Conservation (phyloP, 805 yeast species). For the Nakazawaea molendinolei region DNA sequence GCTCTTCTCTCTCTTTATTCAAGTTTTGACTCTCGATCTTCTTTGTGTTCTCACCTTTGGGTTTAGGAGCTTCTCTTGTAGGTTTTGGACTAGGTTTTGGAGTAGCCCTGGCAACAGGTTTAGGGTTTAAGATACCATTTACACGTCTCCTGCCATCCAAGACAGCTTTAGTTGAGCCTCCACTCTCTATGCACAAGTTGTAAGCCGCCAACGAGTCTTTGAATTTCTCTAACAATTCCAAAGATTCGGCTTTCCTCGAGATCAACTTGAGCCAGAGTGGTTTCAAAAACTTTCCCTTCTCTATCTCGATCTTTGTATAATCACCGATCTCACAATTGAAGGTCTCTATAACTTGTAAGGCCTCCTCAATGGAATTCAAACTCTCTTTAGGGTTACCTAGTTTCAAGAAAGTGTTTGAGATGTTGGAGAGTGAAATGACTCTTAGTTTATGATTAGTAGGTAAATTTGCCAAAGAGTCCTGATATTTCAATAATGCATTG, state of each 20-base stretch:
- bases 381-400: constrained; percentile 63
- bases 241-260: constrained; percentile 71
- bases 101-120: constrained; percentile 16
- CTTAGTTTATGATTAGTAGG: constrained; percentile 5
- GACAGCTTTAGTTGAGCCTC: constrained; percentile 53
- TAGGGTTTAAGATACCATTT: constrained; percentile 54
- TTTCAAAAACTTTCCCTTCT: constrained; percentile 47
- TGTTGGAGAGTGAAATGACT: constrained; percentile 40
- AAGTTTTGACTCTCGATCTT: constrained; percentile 41
- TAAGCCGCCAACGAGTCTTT: constrained; percentile 57
- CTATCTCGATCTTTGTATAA: constrained; percentile 31
- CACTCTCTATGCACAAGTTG: constrained; percentile 56
- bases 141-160: constrained; percentile 85
- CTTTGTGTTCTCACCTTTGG: constrained; percentile 33
- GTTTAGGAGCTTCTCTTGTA: constrained; percentile 9
- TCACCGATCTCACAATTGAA: constrained; percentile 19
- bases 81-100: constrained; percentile 11
- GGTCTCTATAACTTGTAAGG: constrained; percentile 33
- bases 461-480: constrained; percentile 20
- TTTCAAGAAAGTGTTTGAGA: constrained; percentile 60
- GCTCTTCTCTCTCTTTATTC: constrained; percentile 32
- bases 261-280: constrained; percentile 71
- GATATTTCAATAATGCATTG: constrained; percentile 55
- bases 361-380: constrained; percentile 38
- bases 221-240: constrained; percentile 72